These are phyloP conservation scores for Zychaea mexicana DNA, from an alignment of 371 early-diverging fungal species.

Conservation along the genomic window DNA sequence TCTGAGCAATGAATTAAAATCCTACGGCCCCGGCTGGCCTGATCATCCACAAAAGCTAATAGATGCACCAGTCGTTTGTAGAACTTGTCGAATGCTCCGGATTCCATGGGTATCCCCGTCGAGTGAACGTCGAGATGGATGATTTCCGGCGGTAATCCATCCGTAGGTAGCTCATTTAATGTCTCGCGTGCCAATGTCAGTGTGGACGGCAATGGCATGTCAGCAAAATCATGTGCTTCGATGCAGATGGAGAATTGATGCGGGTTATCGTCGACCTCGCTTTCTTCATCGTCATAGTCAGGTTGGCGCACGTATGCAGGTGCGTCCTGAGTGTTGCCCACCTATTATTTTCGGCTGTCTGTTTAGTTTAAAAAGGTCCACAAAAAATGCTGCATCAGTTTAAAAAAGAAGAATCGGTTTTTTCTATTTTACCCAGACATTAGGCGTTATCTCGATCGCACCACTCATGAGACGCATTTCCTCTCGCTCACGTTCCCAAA, in stretches of 20 bases:
- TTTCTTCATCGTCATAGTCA: slow-evolving; percentile 13
- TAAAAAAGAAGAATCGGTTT: no score
- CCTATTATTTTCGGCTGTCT: slow-evolving; percentile 23
- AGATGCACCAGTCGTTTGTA: slow-evolving; percentile 27
- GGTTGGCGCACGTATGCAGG: slow-evolving; percentile 30
- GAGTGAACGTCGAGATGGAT: slow-evolving; percentile 57
- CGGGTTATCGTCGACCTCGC: slow-evolving; percentile 31
- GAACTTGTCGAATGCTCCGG: slow-evolving; percentile 30
- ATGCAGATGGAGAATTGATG: slow-evolving; percentile 62
- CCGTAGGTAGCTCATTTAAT: slow-evolving; percentile 29
- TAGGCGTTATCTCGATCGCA: slow-evolving; percentile 54
- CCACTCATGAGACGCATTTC: slow-evolving; percentile 61
- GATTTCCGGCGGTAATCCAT: slow-evolving; percentile 41
- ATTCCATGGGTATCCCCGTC: slow-evolving; percentile 25
- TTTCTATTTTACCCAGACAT: slow-evolving; percentile 63
- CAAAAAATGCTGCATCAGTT: no score
- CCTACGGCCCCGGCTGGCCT: slow-evolving; percentile 31
- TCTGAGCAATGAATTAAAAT: slow-evolving; percentile 66
- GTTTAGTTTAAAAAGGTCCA: no score
- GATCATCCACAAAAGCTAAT: slow-evolving; percentile 41
- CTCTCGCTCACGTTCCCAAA: slow-evolving; percentile 54
- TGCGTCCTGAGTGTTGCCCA: slow-evolving; percentile 64
- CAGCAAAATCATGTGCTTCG: slow-evolving; percentile 60
- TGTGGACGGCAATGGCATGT: slow-evolving; percentile 52
- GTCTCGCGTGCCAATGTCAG: slow-evolving; percentile 44